phyloP scores from a whole-genome alignment of 352 stramenopile genomes.

The Blastocystis sp. region DNA sequence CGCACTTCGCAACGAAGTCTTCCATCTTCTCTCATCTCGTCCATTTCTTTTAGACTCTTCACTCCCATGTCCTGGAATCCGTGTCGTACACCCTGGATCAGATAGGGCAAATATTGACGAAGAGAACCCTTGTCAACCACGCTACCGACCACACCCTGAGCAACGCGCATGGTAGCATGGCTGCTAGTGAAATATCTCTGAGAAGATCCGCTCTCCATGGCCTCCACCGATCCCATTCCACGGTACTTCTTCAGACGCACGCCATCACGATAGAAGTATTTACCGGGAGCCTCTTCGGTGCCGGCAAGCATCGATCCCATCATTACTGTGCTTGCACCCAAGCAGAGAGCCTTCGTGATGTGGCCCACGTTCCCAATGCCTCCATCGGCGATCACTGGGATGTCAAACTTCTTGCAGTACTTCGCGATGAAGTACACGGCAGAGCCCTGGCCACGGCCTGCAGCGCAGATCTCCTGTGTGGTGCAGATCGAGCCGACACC shows the following conservation, averaged over 20 bases:
- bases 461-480: slow-evolving; percentile 89
- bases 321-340: slow-evolving; percentile 96
- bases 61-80: slow-evolving; percentile 64
- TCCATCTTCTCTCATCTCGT: slow-evolving; percentile 57
- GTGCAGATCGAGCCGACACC: slow-evolving; percentile 99
- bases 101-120: slow-evolving; percentile 95
- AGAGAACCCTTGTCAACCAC: slow-evolving; percentile 99
- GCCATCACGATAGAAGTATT: slow-evolving; percentile 99
- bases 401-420: slow-evolving; percentile 69
- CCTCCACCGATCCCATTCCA: slow-evolving; percentile 98
- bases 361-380: slow-evolving; percentile 95
- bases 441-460: slow-evolving; percentile 93
- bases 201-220: slow-evolving; percentile 91
- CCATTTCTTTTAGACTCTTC: slow-evolving; percentile 25
- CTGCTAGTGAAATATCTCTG: slow-evolving; percentile 78
- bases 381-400: slow-evolving; percentile 96
- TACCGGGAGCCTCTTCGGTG: slow-evolving; percentile 94
- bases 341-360: slow-evolving; percentile 94
- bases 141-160: slow-evolving; percentile 93
- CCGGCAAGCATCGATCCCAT: slow-evolving; percentile 98
- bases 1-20: slow-evolving; percentile 64
- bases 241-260: slow-evolving; percentile 99
- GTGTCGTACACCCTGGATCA: slow-evolving; percentile 85
- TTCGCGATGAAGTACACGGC: slow-evolving; percentile 95
- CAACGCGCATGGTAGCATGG: slow-evolving; percentile 88